Percentiles rank a stretch among this genome's conserved stretches.
These are phyloP conservation scores for Lanzia echinophila DNA, from an alignment of 2,329 filamentous ascomycete species.

Conservation along the genomic window DNA sequence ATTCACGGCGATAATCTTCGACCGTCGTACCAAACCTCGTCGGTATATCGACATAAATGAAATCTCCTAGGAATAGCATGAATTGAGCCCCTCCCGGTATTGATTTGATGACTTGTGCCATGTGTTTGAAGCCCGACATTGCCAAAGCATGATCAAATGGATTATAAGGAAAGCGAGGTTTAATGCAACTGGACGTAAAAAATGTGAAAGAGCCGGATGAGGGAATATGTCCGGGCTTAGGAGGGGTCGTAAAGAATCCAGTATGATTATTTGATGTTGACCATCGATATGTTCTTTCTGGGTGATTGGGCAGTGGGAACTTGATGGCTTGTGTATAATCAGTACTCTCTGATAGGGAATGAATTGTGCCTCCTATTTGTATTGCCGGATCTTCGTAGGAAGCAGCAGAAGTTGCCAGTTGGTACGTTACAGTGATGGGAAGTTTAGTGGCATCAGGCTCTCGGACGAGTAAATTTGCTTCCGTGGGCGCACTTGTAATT, in stretches of 20 bases:
- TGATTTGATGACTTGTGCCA: constrained; percentile 65
- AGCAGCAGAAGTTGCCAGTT: constrained; percentile 44
- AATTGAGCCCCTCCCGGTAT: constrained; percentile 61
- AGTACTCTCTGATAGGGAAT: constrained; percentile 63
- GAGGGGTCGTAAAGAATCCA: constrained; percentile 74
- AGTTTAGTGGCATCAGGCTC: constrained; percentile 72
- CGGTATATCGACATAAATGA: constrained; percentile 88
- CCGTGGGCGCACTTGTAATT: constrained; percentile 50
- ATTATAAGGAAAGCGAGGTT: constrained; percentile 84
- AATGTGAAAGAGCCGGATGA: constrained; percentile 73
- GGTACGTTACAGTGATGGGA: constrained; percentile 66
- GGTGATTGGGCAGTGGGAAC: constrained; percentile 55
- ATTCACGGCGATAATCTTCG: constrained; percentile 81
- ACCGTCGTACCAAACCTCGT: constrained; percentile 63
- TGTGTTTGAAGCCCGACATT: constrained; percentile 71
- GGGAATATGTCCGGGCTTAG: constrained; percentile 40
- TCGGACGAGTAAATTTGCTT: constrained; percentile 75
- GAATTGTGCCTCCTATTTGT: constrained; percentile 59
- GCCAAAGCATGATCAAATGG: constrained; percentile 75
- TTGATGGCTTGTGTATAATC: constrained; percentile 74
- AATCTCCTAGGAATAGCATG: constrained; percentile 79
- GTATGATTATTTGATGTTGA: constrained; percentile 78
- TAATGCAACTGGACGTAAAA: constrained; percentile 85
- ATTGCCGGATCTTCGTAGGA: constrained; percentile 54
- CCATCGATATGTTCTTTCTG: constrained; percentile 76